phyloP scores from a whole-genome alignment of 169 alveolate species.

The Plasmodium vivax region DNA sequence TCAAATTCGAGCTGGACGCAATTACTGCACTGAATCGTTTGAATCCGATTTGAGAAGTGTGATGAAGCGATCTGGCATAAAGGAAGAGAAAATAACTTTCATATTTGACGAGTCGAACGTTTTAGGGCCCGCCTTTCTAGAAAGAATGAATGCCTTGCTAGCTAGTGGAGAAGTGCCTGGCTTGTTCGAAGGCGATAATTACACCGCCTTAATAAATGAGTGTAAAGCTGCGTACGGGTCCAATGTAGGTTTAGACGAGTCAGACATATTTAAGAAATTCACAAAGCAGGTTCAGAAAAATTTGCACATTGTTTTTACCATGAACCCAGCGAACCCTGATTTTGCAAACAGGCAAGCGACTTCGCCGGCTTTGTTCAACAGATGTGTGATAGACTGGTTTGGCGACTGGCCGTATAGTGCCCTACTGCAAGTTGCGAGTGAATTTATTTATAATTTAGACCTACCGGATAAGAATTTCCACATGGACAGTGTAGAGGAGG shows the following conservation, averaged over 20 bases:
- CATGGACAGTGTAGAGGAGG: constrained; percentile 55
- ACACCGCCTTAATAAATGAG: constrained; percentile 92
- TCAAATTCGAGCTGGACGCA: constrained; percentile 97
- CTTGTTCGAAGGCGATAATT: constrained; percentile 98
- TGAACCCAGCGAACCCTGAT: constrained; percentile 99
- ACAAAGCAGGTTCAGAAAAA: constrained; percentile 95
- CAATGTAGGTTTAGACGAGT: constrained; percentile 92
- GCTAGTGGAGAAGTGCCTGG: constrained; percentile 99
- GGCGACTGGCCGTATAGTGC: constrained; percentile 98
- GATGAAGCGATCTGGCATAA: constrained; percentile 97
- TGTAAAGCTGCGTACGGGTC: constrained; percentile 91
- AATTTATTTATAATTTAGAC: constrained; percentile 86
- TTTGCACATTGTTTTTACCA: constrained; percentile 98
- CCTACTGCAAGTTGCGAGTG: constrained; percentile 95
- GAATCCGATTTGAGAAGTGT: constrained; percentile 97
- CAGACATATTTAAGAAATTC: constrained; percentile 95
- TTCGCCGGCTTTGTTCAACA: constrained; percentile 97
- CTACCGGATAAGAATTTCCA: constrained; percentile 75
- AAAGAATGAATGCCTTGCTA: constrained; percentile 98
- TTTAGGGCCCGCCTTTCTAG: constrained; percentile 97
- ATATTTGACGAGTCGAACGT: constrained; percentile 98
- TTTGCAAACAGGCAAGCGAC: constrained; percentile 96
- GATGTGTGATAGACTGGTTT: constrained; percentile 99
- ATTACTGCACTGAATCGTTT: constrained; percentile 93
- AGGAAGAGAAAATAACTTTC: constrained; percentile 97